These are phyloP conservation scores for Fraxinus albicans DNA, from an alignment of 305 asterid genomes.

Conservation along the genomic window DNA sequence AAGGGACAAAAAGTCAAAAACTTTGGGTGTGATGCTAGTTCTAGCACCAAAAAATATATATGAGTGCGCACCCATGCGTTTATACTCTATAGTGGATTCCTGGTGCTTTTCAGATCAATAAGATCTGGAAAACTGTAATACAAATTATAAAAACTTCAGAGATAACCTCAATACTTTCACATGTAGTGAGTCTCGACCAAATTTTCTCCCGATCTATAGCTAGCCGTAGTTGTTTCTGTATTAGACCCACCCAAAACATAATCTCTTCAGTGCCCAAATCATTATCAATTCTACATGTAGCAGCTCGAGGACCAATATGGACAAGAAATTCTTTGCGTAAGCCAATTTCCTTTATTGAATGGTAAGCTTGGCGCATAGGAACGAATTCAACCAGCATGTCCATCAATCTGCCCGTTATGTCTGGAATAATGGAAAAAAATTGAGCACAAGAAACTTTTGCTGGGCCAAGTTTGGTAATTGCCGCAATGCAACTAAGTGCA, in stretches of 20 bases:
- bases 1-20: constrained; percentile 1
- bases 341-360: constrained; percentile 73
- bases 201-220: constrained; percentile 96
- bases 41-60: neutral
- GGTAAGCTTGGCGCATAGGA: constrained; percentile 74
- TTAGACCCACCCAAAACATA: constrained; percentile 82
- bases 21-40: constrained; percentile 1
- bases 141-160: constrained; percentile 4
- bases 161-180: constrained; percentile 95
- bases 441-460: constrained; percentile 86
- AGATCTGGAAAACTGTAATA: neutral
- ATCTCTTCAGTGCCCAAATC: constrained; percentile 78
- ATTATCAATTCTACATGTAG: constrained; percentile 54
- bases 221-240: constrained; percentile 80
- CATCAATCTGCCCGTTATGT: constrained; percentile 84
- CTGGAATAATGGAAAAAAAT: constrained; percentile 72
- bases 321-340: constrained; percentile 84
- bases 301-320: constrained; percentile 97
- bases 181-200: constrained; percentile 95
- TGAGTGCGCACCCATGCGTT: neutral
- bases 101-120: neutral
- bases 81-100: neutral
- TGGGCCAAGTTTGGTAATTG: constrained; percentile 87
- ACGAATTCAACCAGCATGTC: constrained; percentile 82
- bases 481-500: constrained; percentile 86